Base-by-base conservation (phyloP, 139 green algal genomes). In the Chlorella ohadii region DNA sequence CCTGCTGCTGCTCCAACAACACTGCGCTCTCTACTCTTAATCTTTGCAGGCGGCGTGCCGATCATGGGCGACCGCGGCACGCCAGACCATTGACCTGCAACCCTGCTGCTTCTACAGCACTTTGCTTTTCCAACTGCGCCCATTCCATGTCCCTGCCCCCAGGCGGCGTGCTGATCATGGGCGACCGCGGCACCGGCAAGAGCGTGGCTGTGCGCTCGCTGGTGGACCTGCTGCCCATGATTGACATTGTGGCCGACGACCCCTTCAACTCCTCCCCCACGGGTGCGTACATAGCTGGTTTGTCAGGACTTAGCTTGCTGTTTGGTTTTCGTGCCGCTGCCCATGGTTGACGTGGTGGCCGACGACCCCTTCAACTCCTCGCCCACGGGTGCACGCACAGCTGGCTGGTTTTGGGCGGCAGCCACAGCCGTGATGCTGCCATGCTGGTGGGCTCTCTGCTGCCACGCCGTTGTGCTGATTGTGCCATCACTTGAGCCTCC, bases 51-150 rank as follows among this genome's bases (percentile, higher is more conserved):
- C 47, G 96, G 95, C 41, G 95, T 98, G 15, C 94, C 98, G 76
- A 97, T 98, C 85, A 98, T 98, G 96, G 96, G 96, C 65, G 96
- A 98, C 83, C 90, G 96, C 47, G 95, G 94, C 75, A 98, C 94
- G n/a, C n/a, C n/a, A n/a, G n/a, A n/a, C n/a, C n/a, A n/a, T n/a
- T n/a, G n/a, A n/a, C n/a, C n/a, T n/a, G n/a, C n/a, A n/a, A n/a
- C n/a, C n/a, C n/a, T n/a, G n/a, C n/a, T n/a, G n/a, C n/a, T n/a
- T n/a, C n/a, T n/a, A n/a, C n/a, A n/a, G n/a, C n/a, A n/a, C n/a
- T n/a, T n/a, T n/a, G n/a, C n/a, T n/a, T n/a, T n/a, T n/a, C n/a
- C n/a, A n/a, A n/a, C n/a, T n/a, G n/a, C n/a, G 44, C 44, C 44
- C 44, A 51, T 9, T 51, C 44, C 44, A 6, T 51, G 44, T 9